Evolutionary conservation across 1,284 basidiomycete species (phyloP), one percentile per base, ranked within the genome.

Genomic region (Inonotus hispidus): DNA sequence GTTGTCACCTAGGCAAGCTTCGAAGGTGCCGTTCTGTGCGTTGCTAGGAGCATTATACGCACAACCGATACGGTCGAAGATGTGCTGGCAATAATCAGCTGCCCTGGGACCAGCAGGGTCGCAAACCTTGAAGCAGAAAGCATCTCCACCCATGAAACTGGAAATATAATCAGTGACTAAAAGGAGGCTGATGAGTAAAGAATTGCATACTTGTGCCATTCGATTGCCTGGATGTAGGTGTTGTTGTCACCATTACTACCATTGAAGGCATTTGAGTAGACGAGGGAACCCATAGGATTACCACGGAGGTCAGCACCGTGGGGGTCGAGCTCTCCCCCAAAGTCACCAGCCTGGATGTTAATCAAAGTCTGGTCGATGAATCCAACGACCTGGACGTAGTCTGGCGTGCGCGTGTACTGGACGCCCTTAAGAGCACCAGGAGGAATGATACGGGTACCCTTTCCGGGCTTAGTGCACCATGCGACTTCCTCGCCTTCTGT

Each of bases 391-490:
- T 88, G 83, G 41, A 88, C 75, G 69, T 90, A 91, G 66, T 85
- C 78, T 11, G 79, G 78, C 0, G 86, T 87, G 65, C 80, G 74
- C 32, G 88, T 78, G 69, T 85, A 80, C 70, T 90, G 87, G 1
- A 87, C 79, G 65, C 85, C 87, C 35, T 77, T 75, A 63, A 91
- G 74, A 6, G 86, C 76, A 23, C 83, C 84, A 16, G 78, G 72
- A 49, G 85, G 85, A 25, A 91, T 87, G 32, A 81, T 70, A 54
- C 88, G 85, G 0, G 85, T 77, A 7, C 88, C 88, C 60, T 79
- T 80, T 16, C 84, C 83, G 55, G 80, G 77, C 69, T 83, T 85
- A 39, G 87, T 87, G 75, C 89, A 92, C 82, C 82, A 92, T 0
- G 87, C 83, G 19, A 92, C 84, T 65, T 82, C 85, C 69, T 84